Evolutionary conservation across 805 yeast genomes (phyloP).

Genomic region (Candida orba): DNA sequence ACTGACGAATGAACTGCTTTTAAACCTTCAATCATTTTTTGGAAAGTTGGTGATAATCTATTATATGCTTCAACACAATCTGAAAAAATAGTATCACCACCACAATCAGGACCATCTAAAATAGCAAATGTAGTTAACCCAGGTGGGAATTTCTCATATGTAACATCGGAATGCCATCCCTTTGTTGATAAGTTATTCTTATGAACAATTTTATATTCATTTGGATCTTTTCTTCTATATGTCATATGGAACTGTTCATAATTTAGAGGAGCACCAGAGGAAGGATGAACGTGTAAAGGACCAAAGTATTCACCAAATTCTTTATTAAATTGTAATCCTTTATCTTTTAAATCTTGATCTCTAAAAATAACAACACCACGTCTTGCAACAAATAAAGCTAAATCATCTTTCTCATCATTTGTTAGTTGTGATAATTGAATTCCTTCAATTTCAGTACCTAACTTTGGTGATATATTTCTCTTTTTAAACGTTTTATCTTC

Average conservation of each 20-base stretch:
- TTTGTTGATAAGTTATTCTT: slow-evolving; percentile 18
- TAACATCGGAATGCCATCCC: slow-evolving; percentile 67
- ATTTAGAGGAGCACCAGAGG: slow-evolving; percentile 59
- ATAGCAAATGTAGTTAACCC: slow-evolving; percentile 62
- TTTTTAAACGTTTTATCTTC: slow-evolving; percentile 20
- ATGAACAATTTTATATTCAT: slow-evolving; percentile 25
- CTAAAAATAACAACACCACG: slow-evolving; percentile 63
- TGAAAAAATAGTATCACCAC: slow-evolving; percentile 79
- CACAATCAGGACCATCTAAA: slow-evolving; percentile 52
- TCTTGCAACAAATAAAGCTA: slow-evolving; percentile 61
- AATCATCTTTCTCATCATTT: slow-evolving; percentile 54
- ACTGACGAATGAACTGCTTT: slow-evolving; percentile 64
- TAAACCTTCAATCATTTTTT: slow-evolving; percentile 50
- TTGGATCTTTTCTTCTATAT: slow-evolving; percentile 39
- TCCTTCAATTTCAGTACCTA: slow-evolving; percentile 58
- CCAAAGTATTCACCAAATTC: slow-evolving; percentile 62
- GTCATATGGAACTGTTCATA: slow-evolving; percentile 58
- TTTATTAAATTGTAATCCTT: slow-evolving; percentile 38
- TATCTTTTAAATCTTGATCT: slow-evolving; percentile 55
- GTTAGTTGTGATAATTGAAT: slow-evolving; percentile 51
- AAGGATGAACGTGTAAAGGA: slow-evolving; percentile 64
- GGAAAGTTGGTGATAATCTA: slow-evolving; percentile 59
- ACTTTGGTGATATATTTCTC: slow-evolving; percentile 53
- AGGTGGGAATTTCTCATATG: slow-evolving; percentile 69
- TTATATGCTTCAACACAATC: slow-evolving; percentile 65